Evolutionary conservation across 2,329 filamentous ascomycete species (phyloP), one percentile per base, ranked within the genome.

Genomic region (Ceratocystis colombiana): DNA sequence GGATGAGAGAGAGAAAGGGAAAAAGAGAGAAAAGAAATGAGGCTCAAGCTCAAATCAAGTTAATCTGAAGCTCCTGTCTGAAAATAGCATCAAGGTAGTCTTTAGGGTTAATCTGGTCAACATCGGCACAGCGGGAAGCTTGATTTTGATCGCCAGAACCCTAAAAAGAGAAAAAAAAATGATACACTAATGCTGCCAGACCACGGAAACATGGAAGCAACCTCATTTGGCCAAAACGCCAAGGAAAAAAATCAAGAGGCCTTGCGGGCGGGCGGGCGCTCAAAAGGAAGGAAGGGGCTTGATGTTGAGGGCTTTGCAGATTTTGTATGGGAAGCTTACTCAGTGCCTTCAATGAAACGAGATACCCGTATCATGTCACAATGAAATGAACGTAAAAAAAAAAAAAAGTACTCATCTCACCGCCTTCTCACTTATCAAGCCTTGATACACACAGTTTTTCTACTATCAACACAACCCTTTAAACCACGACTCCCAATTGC

Each of bases 191-290:
- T n/a, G 55, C 28, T 30, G 55, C 17, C 55, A 59, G 25, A 59
- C 55, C 44, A 45, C 61, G 61, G 61, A 63, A 63, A 63, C 61
- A 63, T 63, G 61, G 61, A 63, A 50, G 20, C 22, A 28, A 6
- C 22, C 55, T 15, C 46, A 63, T 63, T 30, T 15, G 55, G 15
- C 3, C 55, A 37, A 59, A 37, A 59, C 15, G 55, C 55, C 28
- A 59, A 59, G 55, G 2, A 59, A 28, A 55, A 55, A 59, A 59
- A 28, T 28, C 28, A 59, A 37, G 25, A 37, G 8, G 28, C 3
- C 30, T 28, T 22, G n/a, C 48, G 8, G 37, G 37, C 7, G 20
- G 30, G 53, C 25, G 53, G 53, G 53, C 53, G 53, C 53, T 22
- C 55, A 33, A 30, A 17, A n/a, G 55, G 15, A 37, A 37, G 6